Conservation (phyloP, 139 green algal genomes). For the Protoeuglena noctilucae region DNA sequence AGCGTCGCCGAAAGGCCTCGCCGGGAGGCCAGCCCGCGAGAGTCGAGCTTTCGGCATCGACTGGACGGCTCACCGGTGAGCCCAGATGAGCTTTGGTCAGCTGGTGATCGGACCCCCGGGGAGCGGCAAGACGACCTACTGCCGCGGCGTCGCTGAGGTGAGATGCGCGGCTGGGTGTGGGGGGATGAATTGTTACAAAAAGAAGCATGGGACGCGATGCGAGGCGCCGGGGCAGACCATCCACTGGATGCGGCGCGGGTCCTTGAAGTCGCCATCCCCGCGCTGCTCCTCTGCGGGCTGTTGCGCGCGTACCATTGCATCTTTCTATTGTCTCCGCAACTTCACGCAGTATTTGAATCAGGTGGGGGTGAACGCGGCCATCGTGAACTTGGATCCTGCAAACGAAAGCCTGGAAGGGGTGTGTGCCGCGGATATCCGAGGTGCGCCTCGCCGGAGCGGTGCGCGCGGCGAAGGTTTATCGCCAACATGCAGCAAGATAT, state of each 20-base stretch:
- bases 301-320: too few species aligned
- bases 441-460: too few species aligned
- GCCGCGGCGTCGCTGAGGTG: conserved; percentile 63
- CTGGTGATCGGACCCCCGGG: conserved; percentile 83
- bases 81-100: conserved; percentile 93
- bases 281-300: too few species aligned
- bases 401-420: conserved; percentile 65
- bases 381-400: conserved; percentile 79
- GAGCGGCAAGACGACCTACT: conserved; percentile 87
- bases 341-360: background rate
- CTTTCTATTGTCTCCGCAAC: background rate
- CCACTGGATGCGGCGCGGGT: too few species aligned
- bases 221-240: too few species aligned
- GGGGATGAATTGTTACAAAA: background rate
- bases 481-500: too few species aligned
- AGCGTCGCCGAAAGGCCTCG: too few species aligned
- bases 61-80: too few species aligned
- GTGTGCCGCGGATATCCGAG: conserved; percentile 38
- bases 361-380: conserved; percentile 13
- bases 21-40: too few species aligned
- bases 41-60: too few species aligned
- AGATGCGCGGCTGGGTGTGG: conserved; percentile 19
- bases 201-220: background rate
- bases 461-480: too few species aligned
- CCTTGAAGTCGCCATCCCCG: too few species aligned